Base-by-base conservation (phyloP, 2,329 filamentous ascomycete genomes). In the Beauveria australis region DNA sequence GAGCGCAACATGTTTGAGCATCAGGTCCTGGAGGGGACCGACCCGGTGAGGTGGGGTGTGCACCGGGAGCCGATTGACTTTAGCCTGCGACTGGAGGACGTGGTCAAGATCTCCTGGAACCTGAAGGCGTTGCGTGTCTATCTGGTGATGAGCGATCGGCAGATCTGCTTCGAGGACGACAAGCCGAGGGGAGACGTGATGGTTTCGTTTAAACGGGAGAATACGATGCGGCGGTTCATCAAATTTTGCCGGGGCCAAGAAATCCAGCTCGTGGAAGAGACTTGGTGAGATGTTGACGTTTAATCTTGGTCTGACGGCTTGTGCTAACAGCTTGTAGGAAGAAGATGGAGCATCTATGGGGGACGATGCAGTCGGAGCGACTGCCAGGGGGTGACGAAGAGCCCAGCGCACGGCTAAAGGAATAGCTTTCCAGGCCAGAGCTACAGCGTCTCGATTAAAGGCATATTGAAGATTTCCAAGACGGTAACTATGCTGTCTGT, bases 221-320 rank as follows among this genome's bases (percentile, higher is more conserved):
- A 79, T 22, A 83, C 81, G 5, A 80, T 82, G 72, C 72, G 74
- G 61, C 74, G 82, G 2, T 82, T 85, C 63, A 67, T 84, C 52
- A 66, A 67, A 22, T 81, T 83, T 61, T 73, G 78, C 44, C 71
- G 73, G 61, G 74, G 73, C 63, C 77, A 75, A 69, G 74, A 74
- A 1, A 67, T 83, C 7, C 70, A 66, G 47, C 63, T 82, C 52
- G 66, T 73, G 2, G 76, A 76, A 65, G 70, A 69, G 1, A 67
- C 71, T 12, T 63, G 63, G 81, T 83, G 67, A 72, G 79, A 72
- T 37, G 12, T 14, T 5, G 33, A 14, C 12, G 14, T 14, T 37
- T 37, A 10, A 9, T 19, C 26, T 40, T 24, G 33, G 33, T 2
- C 18, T 19, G 1, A 22, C 12, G 40, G 40, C 6, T 16, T 18